Evolutionary conservation across 805 yeast species (phyloP), one percentile per base, ranked within the genome.

Genomic region (Metschnikowia borealis): DNA sequence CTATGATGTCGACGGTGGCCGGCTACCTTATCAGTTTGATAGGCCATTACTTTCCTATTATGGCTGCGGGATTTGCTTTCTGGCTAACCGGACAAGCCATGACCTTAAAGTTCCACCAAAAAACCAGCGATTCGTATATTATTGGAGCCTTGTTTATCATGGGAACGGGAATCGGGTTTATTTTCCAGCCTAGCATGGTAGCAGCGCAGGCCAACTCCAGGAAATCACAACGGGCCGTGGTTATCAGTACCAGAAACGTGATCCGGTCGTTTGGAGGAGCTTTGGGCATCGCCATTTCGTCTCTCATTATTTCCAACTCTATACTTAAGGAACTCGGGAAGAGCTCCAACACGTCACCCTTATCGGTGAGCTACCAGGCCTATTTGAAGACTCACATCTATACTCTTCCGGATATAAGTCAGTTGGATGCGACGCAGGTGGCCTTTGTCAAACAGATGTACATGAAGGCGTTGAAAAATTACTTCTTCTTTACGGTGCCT

Each of bases 191-290:
- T 4, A 74, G 80, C 0, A 69, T 80, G 65, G 77, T 81, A 10
- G 84, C 84, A 1, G 72, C 73, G 35, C 84, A 74, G 58, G 82
- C 83, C 0, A 81, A 79, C 52, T 68, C 81, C 14, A 64, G 55
- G 36, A 71, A 74, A 46, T 67, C 74, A 3, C 85, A 82, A 53
- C 62, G 87, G 42, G 83, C 86, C 0, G 82, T 82, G 11, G 80
- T 80, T 13, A 80, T 81, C 8, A 72, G 83, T 2, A 70, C 83
- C 1, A 69, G 87, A 60, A 81, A 81, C 56, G 80, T 80, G 21
- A 56, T 79, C 43, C 66, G 87, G 48, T 77, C 83, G 2, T 74
- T 83, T 50, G 87, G 87, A 14, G 84, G 84, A n/a, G 75, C 85
- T 1, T 65, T 80, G 26, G 86, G 87, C 0, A 66, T 81, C 35